Conservation (phyloP, 1,139 yeast species). For the Geotrichum armillariae region DNA sequence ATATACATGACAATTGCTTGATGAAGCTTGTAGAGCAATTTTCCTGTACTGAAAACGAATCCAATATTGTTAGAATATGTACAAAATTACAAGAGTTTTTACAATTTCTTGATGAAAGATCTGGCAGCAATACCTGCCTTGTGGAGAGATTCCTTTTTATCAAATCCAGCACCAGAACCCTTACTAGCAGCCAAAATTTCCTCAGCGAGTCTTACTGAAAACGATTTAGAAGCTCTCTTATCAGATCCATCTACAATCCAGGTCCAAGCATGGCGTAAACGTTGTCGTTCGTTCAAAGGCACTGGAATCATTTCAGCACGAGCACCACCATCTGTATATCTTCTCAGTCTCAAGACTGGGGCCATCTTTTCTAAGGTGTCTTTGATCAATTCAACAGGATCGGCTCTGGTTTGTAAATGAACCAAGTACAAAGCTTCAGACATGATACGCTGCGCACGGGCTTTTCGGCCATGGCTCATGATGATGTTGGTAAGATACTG, state of each 20-base stretch:
- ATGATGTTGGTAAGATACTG: slow-evolving; percentile 80
- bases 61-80: background rate
- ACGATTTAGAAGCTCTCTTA: slow-evolving; percentile 76
- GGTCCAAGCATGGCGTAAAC: slow-evolving; percentile 79
- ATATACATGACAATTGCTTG: background rate
- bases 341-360: slow-evolving; percentile 78
- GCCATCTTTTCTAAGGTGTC: slow-evolving; percentile 78
- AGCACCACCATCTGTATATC: slow-evolving; percentile 83
- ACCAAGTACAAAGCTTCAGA: slow-evolving; percentile 80
- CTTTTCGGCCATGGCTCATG: slow-evolving; percentile 91
- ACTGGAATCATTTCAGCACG: slow-evolving; percentile 78
- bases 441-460: slow-evolving; percentile 71
- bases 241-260: slow-evolving; percentile 89
- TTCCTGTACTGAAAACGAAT: background rate
- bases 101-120: slow-evolving; percentile 37
- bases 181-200: slow-evolving; percentile 76
- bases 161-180: slow-evolving; percentile 83
- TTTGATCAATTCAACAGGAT: slow-evolving; percentile 76
- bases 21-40: background rate
- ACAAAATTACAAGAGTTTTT: slow-evolving; percentile 7
- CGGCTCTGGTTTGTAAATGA: slow-evolving; percentile 64
- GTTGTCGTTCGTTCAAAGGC: slow-evolving; percentile 79
- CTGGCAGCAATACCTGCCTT: slow-evolving; percentile 65
- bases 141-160: slow-evolving; percentile 80
- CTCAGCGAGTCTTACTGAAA: slow-evolving; percentile 86